Conservation (phyloP, 768 basidiomycete species). For the Omphalotus guepiniiformis region DNA sequence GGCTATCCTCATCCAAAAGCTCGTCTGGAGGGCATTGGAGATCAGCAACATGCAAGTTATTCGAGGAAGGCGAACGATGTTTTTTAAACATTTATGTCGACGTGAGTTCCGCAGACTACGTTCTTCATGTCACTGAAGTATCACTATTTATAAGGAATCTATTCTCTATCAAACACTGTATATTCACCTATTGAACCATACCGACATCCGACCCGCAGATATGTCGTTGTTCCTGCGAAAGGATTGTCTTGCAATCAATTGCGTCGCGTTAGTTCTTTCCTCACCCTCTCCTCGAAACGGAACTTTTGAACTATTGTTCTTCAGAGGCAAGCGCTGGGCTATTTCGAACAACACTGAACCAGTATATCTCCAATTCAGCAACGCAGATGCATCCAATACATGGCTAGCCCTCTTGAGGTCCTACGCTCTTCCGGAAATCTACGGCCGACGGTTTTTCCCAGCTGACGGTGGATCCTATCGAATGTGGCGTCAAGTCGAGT, state of each 20-base stretch:
- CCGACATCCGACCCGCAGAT: constrained; percentile 76
- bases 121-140: neutral
- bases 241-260: constrained; percentile 70
- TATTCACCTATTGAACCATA: constrained; percentile 69
- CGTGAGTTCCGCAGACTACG: constrained; percentile 34
- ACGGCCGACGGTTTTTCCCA: constrained; percentile 54
- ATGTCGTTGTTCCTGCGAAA: constrained; percentile 73
- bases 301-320: constrained; percentile 6
- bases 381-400: constrained; percentile 57
- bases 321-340: constrained; percentile 60
- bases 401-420: constrained; percentile 82
- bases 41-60: constrained; percentile 64
- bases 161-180: constrained; percentile 71
- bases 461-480: constrained; percentile 74
- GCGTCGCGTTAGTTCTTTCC: constrained; percentile 25
- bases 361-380: constrained; percentile 69
- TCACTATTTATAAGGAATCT: constrained; percentile 50
- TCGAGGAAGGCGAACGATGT: constrained; percentile 64
- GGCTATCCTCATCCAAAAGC: constrained; percentile 57
- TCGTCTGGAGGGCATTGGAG: constrained; percentile 63
- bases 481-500: constrained; percentile 81
- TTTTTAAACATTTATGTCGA: constrained; percentile 73
- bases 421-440: constrained; percentile 76
- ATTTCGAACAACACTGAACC: constrained; percentile 48
- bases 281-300: constrained; percentile 2